Base-by-base conservation (phyloP, 108 stramenopile genomes). In the Nitzschia sp. region DNA sequence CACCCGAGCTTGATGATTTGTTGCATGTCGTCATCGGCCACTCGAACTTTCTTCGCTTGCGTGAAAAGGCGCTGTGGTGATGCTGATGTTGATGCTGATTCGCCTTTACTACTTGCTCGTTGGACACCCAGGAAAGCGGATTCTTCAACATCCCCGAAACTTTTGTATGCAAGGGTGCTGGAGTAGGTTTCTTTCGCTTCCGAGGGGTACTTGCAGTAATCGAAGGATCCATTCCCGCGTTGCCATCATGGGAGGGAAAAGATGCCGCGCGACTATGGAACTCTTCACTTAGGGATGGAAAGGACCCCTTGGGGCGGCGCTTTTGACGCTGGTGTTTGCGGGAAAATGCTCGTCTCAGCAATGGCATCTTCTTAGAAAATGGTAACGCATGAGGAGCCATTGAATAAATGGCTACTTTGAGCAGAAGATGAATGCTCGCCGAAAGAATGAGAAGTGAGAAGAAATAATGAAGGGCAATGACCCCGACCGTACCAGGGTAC, bases 181-280 rank as follows among this genome's bases (percentile, higher is more conserved):
- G n/a, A 52, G 13, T 23, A 52, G 5, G 50, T 31, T 16, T 32
- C 17, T 56, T 56, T 25, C 60, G 36, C 26, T 61, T 61, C 16
- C 60, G 36, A 8, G 41, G 60, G 29, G 63, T 64, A 4, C 11
- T 22, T 9, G 47, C 17, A 4, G 63, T 64, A 64, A 64, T 64
- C 28, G 48, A 64, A 1, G 48, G 63, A 64, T 64, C 63, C 47
- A 33, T 64, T 0, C 63, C 63, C n/a, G n/a, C n/a, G n/a, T n/a
- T n/a, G n/a, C n/a, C n/a, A n/a, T n/a, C n/a, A n/a, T n/a, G n/a
- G n/a, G n/a, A n/a, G n/a, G n/a, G n/a, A n/a, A 44, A 19, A 22
- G 21, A 21, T 21, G 21, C 8, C 48, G 48, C 13, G 48, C 8
- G 48, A 11, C 22, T 17, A 2, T 35, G 3, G 48, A 19, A n/a